phyloP scores from a whole-genome alignment of 176 grass and related monocot genomes.

The Bonia amplexicaulis region DNA sequence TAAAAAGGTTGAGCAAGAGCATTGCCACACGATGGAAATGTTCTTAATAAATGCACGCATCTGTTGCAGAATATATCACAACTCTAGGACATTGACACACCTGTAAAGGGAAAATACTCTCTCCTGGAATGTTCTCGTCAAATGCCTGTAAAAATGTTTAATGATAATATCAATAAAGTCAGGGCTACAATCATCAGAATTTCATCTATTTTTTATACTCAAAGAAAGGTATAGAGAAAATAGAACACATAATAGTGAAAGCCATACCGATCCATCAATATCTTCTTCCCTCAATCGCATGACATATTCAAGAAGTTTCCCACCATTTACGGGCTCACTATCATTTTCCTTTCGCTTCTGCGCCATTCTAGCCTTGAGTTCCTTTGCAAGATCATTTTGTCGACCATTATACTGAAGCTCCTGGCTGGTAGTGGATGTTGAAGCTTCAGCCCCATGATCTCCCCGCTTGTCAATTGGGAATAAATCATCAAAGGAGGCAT shows the following conservation, averaged over 20 bases:
- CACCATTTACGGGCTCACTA: conserved; percentile 52
- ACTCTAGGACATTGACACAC: conserved; percentile 36
- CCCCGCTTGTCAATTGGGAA: conserved; percentile 68
- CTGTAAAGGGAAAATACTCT: conserved; percentile 77
- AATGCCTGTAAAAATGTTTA: conserved; percentile 49
- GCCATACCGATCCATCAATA: conserved; percentile 63
- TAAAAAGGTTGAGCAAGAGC: neutral
- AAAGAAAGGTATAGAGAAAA: conserved; percentile 1
- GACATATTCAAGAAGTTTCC: conserved; percentile 64
- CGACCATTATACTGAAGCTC: conserved; percentile 36
- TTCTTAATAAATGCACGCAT: neutral
- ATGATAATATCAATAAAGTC: conserved; percentile 16
- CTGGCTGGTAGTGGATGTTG: conserved; percentile 54
- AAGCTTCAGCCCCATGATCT: conserved; percentile 66
- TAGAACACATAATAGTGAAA: conserved; percentile 17
- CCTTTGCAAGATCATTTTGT: conserved; percentile 62
- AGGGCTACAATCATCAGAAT: conserved; percentile 6
- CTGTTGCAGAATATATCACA: conserved; percentile 6
- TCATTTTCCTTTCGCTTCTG: conserved; percentile 76
- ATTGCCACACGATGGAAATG: neutral
- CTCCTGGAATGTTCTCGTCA: conserved; percentile 59
- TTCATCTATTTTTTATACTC: neutral
- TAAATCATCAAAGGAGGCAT: conserved; percentile 86
- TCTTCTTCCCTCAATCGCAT: conserved; percentile 57
- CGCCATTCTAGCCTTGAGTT: conserved; percentile 58